Evolutionary conservation across 1,284 basidiomycete genomes (phyloP).

Genomic region (Ceratobasidium sp.): DNA sequence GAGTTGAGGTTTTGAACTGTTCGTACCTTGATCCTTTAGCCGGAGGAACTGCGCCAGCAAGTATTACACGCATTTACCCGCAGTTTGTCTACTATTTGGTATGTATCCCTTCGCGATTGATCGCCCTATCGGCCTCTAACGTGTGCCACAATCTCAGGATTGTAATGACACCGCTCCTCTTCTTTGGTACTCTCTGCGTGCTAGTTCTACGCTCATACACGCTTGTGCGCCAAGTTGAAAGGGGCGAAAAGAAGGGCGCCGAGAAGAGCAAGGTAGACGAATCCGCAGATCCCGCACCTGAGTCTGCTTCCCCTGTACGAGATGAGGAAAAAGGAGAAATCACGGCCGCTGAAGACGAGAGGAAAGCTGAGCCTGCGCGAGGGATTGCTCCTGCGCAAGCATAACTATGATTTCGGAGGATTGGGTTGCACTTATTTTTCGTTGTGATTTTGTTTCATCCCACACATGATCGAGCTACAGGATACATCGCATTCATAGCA

Average conservation of each 20-base stretch:
- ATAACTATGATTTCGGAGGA: not conserved
- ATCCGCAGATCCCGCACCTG: slow-evolving; percentile 13
- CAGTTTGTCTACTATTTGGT: slow-evolving; percentile 57
- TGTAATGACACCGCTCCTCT: slow-evolving; percentile 43
- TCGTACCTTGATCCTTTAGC: slow-evolving; percentile 40
- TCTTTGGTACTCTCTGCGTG: slow-evolving; percentile 33
- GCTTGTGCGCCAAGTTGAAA: slow-evolving; percentile 37
- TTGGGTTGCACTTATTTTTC: not conserved
- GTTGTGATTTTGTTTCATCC: slow-evolving; percentile 4
- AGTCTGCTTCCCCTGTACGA: slow-evolving; percentile 11
- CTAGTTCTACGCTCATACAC: slow-evolving; percentile 35
- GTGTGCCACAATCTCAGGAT: slow-evolving; percentile 9
- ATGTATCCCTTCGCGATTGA: not conserved
- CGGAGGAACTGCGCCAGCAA: slow-evolving; percentile 54
- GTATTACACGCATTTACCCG: slow-evolving; percentile 58
- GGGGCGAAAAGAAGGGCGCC: slow-evolving; percentile 34
- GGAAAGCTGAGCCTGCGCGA: slow-evolving; percentile 13
- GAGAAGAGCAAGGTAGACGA: not conserved
- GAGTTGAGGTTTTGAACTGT: slow-evolving; percentile 5
- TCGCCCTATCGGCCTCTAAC: not conserved
- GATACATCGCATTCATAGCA: slow-evolving; percentile 9
- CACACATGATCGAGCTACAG: not conserved
- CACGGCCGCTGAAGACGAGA: not conserved
- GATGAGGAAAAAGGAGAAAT: slow-evolving; percentile 27
- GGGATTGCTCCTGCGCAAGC: slow-evolving; percentile 11